Evolutionary conservation across 495 filamentous ascomycete species (phyloP).

Genomic region (Penicillium robsamsonii): DNA sequence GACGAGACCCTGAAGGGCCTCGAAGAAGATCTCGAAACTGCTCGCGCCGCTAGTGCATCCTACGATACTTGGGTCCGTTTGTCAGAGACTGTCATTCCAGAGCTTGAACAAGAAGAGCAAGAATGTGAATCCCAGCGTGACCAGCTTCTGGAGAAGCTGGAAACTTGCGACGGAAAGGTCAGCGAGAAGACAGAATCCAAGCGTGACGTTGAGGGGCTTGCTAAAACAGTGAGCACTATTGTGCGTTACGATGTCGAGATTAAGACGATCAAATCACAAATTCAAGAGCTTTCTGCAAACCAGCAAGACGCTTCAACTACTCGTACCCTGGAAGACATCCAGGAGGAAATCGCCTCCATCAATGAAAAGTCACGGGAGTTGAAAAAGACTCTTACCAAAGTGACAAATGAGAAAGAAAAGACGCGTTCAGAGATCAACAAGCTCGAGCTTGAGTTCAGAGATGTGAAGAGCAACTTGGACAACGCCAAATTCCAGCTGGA

Average conservation of each 20-base stretch:
- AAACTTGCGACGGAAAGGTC: conserved; percentile 70
- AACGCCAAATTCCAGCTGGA: conserved; percentile 71
- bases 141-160: conserved; percentile 60
- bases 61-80: conserved; percentile 75
- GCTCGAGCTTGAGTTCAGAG: conserved; percentile 69
- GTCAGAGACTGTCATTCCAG: conserved; percentile 66
- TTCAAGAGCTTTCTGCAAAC: conserved; percentile 66
- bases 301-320: conserved; percentile 61
- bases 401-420: conserved; percentile 68
- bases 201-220: conserved; percentile 71
- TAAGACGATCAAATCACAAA: conserved; percentile 62
- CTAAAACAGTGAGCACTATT: conserved; percentile 74
- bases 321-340: conserved; percentile 78
- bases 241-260: conserved; percentile 69
- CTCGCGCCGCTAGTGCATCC: conserved; percentile 58
- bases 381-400: conserved; percentile 59
- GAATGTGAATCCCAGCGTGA: conserved; percentile 54
- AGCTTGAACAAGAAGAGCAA: conserved; percentile 59
- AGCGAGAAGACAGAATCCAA: conserved; percentile 61
- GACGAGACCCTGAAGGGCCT: conserved; percentile 50
- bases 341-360: conserved; percentile 65
- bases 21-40: conserved; percentile 54
- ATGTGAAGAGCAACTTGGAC: conserved; percentile 66
- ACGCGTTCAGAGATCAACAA: conserved; percentile 61
- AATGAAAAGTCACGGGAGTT: conserved; percentile 64